Conservation (phyloP, 73 alveolate species). For the Paramecium tetraurelia region DNA sequence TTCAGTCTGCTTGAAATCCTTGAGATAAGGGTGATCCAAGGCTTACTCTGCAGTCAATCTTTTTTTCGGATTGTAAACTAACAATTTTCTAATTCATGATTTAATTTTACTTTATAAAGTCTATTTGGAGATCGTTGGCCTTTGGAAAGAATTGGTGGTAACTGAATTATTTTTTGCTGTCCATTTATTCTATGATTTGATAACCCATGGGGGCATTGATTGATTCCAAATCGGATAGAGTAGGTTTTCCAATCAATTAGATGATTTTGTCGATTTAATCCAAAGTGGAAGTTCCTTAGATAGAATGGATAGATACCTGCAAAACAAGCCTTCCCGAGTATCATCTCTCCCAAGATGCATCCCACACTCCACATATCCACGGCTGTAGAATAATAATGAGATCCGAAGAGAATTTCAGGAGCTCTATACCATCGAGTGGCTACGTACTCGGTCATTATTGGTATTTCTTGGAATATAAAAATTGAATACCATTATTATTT, state of each 20-base stretch:
- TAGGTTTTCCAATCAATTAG: constrained; percentile 81
- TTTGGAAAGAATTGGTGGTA: not conserved
- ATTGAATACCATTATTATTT: constrained; percentile 42
- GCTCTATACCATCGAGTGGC: constrained; percentile 93
- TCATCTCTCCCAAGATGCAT: constrained; percentile 82
- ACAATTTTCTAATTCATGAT: not conserved
- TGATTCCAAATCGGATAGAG: not conserved
- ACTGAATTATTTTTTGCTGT: not conserved
- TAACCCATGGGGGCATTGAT: constrained; percentile 34
- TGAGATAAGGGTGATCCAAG: constrained; percentile 6
- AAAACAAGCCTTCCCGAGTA: constrained; percentile 75
- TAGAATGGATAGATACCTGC: constrained; percentile 65
- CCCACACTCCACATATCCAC: constrained; percentile 92
- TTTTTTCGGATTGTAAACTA: constrained; percentile 40
- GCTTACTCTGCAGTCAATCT: constrained; percentile 45
- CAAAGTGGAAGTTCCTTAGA: constrained; percentile 56
- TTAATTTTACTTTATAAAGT: not conserved
- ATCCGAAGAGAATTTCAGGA: constrained; percentile 76
- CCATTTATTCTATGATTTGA: not conserved
- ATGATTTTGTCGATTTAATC: constrained; percentile 73
- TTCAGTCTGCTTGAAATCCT: not conserved
- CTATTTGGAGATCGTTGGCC: not conserved
- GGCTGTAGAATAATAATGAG: constrained; percentile 70
- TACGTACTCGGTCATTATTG: constrained; percentile 83
- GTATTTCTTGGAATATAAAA: constrained; percentile 65